Evolutionary conservation across 1,139 yeast genomes (phyloP), one percentile per base, ranked within the genome.

Genomic region (Candida dubliniensis): DNA sequence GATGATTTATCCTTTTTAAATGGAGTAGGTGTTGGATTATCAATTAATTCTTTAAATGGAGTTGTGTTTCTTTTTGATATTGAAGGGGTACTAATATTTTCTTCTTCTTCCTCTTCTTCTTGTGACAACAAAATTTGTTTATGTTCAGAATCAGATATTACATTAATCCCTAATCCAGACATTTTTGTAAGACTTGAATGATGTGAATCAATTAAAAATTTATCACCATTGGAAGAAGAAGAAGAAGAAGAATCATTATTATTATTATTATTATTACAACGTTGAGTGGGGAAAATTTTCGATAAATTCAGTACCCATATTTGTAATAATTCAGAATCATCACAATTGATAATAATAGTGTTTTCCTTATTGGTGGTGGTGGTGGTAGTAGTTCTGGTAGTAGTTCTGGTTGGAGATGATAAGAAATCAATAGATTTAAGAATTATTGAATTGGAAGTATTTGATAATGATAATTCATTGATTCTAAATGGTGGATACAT

Each of bases 401-500:
- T 26, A 8, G 31, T 23, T n/a, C 10, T 14, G 7, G 37, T 34
- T 24, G 36, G 42, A 8, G 46, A 33, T 10, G 46, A 33, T 26
- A 61, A 57, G 46, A 62, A 68, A 36, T 61, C 55, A 41, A 68
- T 60, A 2, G 69, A 50, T 31, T 54, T 61, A 38, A 69, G 59
- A 5, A 55, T 47, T n/a, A 69, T 53, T 15, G 49, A 54, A 11
- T 58, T 49, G 26, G 50, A 48, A n/a, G 60, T 53, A 32, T 51
- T 56, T 23, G 53, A 46, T 12, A 64, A 49, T 2, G 66, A 54
- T 15, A 67, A 54, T 43, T 67, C 73, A 42, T 61, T 62, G 33
- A 58, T 41, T 47, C 72, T 55, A 49, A 71, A 72, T 2, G 79
- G 79, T n/a, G 78, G 78, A 49, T 57, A 71, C 51, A 72, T 51